Percentiles rank a stretch among this genome's conserved stretches.
Conservation (phyloP, 352 stramenopile genomes). For the Globisporangium perplexum region DNA sequence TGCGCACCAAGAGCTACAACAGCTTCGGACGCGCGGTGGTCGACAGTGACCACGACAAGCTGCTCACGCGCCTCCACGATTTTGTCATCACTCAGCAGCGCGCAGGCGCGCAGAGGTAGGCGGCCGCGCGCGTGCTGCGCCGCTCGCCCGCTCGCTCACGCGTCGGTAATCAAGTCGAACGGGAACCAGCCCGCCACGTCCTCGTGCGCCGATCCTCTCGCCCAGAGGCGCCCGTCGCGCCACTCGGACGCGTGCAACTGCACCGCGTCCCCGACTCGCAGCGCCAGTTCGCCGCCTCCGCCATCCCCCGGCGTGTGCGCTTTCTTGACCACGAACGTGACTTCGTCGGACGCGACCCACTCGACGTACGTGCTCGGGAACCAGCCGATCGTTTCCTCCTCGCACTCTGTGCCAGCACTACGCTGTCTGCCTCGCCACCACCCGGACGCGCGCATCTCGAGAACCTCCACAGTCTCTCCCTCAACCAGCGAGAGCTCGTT, state of each 20-base stretch:
- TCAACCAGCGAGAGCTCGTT: conserved; percentile 25
- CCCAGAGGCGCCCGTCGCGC: conserved; percentile 18
- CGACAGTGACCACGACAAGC: conserved; percentile 32
- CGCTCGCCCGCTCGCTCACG: neutral
- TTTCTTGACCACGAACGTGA: conserved; percentile 4
- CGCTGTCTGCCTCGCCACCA: conserved; percentile 29
- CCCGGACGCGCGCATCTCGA: conserved; percentile 31
- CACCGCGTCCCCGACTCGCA: conserved; percentile 14
- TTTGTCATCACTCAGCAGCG: conserved; percentile 19
- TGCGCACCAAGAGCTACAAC: conserved; percentile 71
- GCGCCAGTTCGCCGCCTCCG: neutral
- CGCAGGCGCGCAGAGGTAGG: neutral
- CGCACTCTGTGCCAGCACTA: neutral
- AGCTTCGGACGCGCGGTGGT: conserved; percentile 27
- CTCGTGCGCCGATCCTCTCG: conserved; percentile 4
- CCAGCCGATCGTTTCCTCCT: conserved; percentile 18
- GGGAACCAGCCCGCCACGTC: conserved; percentile 20
- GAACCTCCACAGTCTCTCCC: conserved; percentile 23
- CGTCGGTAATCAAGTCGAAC: conserved; percentile 15
- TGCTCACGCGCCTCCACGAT: conserved; percentile 43
- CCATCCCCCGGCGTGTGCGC: neutral
- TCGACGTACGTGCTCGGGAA: conserved; percentile 53
- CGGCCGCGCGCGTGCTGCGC: neutral
- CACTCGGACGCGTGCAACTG: conserved; percentile 17
- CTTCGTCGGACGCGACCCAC: conserved; percentile 12